A percentile compares a stretch with the other conserved stretches of the same genome.
These are phyloP conservation scores for Cercospora sojina DNA, from an alignment of 2,329 filamentous ascomycete species.

Conservation along the genomic window DNA sequence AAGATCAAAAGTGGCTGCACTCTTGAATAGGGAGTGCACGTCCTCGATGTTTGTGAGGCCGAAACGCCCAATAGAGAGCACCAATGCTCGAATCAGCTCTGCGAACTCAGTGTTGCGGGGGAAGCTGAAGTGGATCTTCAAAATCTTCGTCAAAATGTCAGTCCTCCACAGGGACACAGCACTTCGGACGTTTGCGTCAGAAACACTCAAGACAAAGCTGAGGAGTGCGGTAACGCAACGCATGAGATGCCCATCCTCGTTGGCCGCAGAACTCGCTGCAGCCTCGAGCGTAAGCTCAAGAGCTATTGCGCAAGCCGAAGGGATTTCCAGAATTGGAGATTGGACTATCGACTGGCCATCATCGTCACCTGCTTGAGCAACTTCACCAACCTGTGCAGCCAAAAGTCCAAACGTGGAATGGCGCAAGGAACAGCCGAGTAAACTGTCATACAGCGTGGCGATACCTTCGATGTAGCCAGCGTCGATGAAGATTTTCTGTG, in stretches of 20 bases:
- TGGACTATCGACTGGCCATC: not conserved
- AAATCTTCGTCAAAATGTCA: conserved; percentile 15
- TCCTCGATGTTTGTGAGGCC: conserved; percentile 81
- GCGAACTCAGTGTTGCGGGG: not conserved
- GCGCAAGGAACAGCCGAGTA: conserved; percentile 22
- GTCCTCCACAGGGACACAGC: conserved; percentile 31
- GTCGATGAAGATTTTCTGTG: conserved; percentile 5
- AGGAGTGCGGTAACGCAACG: not conserved
- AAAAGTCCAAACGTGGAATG: not conserved
- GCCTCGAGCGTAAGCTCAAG: conserved; percentile 1
- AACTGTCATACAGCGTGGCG: conserved; percentile 15
- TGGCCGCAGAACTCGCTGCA: not conserved
- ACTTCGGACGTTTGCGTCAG: conserved; percentile 21
- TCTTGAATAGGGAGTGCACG: conserved; percentile 71
- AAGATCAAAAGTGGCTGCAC: conserved; percentile 52
- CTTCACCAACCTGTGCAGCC: not conserved
- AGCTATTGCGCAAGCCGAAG: conserved; percentile 8
- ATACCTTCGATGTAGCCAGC: not conserved
- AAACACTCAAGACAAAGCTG: not conserved
- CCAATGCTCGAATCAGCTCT: conserved; percentile 11
- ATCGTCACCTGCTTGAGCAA: not conserved
- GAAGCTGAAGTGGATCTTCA: conserved; percentile 4
- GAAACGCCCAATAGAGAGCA: conserved; percentile 65
- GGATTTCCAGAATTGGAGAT: conserved; percentile 3
- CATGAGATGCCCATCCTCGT: not conserved